phyloP scores from a whole-genome alignment of 768 basidiomycete genomes.

The Suillus ampliporus region DNA sequence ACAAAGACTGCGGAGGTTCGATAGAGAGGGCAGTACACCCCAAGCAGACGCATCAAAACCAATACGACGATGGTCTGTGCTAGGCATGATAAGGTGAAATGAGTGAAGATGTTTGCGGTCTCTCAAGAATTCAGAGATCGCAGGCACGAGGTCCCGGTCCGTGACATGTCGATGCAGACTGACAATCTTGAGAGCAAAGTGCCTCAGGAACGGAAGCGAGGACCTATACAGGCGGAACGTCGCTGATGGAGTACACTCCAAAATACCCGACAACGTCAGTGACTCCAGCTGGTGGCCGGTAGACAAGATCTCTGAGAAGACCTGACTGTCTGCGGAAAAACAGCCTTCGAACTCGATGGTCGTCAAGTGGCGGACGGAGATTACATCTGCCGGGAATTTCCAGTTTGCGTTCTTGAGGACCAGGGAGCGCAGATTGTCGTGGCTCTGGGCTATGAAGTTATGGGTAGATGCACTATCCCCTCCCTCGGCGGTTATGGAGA shows the following conservation, averaged over 20 bases:
- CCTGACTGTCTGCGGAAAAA: constrained; percentile 53
- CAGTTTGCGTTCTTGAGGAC: constrained; percentile 60
- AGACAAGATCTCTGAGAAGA: constrained; percentile 62
- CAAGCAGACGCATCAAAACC: constrained; percentile 75
- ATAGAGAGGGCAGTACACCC: constrained; percentile 70
- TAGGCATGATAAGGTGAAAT: constrained; percentile 53
- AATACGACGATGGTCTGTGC: constrained; percentile 51
- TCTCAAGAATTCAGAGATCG: constrained; percentile 69
- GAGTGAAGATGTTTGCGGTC: constrained; percentile 57
- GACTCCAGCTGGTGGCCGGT: constrained; percentile 70
- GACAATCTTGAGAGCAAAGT: constrained; percentile 63
- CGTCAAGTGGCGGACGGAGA: constrained; percentile 68
- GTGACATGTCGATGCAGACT: constrained; percentile 46
- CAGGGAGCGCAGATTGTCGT: constrained; percentile 56
- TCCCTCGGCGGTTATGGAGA: constrained; percentile 56
- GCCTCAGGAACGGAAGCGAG: constrained; percentile 64
- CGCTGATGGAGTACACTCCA: constrained; percentile 57
- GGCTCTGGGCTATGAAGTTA: constrained; percentile 58
- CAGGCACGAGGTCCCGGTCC: constrained; percentile 71
- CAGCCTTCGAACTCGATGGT: constrained; percentile 65
- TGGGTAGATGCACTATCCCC: constrained; percentile 46
- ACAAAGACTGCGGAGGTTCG: constrained; percentile 54
- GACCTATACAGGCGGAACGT: constrained; percentile 51
- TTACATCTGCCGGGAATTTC: constrained; percentile 57
- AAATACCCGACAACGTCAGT: constrained; percentile 56